Base-by-base conservation (phyloP, 2,329 filamentous ascomycete species). In the Fusarium verrucosum region DNA sequence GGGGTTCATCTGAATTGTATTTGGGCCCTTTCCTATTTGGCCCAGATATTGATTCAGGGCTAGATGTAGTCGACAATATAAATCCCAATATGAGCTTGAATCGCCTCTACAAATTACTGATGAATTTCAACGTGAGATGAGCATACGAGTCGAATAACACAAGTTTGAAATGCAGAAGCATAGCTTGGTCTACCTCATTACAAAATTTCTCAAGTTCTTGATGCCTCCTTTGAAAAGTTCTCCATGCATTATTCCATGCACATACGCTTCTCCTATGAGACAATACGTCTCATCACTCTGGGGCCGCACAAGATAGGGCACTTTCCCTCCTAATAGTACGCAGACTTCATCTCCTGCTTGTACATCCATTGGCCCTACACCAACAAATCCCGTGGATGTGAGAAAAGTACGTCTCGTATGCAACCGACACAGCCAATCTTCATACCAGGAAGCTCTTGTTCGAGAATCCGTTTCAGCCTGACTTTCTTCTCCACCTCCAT, bases 321-420 rank as follows among this genome's bases (percentile, higher is more conserved):
- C 11, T 10, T 41, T 49, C 2, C 23, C 45, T 17, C 45, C 45
- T 19, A 49, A 17, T 8, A 49, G 14, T 7, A 49, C 4, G n/a
- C 45, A 41, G 8, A 49, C 23, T 28, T 49, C 13, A 17, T 49
- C 45, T 28, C 33, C 45, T 20, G 33, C n/a, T 23, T 41, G 33
- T 8, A 49, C 16, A 14, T 41, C 45, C 4, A 41, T 22, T 10
- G 45, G 33, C 2, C 45, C 45, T 10, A 49, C 23, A 3, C 45
- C 45, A 28, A 49, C 17, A n/a, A 40, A 49, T 0, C 45, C 45
- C 4, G 45, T 49, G 1, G 23, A 49, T 1, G 45, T 49, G 14
- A 28, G 37, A 22, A 49, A 49, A 8, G 23, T 17, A 6, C 45
- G 23, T 10, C 45, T 49, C 3, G 45, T 41, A 9, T 49, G 45